Base-by-base conservation (phyloP, 192 early-diverging fungal species). In the Dimargaris cristalligena region DNA sequence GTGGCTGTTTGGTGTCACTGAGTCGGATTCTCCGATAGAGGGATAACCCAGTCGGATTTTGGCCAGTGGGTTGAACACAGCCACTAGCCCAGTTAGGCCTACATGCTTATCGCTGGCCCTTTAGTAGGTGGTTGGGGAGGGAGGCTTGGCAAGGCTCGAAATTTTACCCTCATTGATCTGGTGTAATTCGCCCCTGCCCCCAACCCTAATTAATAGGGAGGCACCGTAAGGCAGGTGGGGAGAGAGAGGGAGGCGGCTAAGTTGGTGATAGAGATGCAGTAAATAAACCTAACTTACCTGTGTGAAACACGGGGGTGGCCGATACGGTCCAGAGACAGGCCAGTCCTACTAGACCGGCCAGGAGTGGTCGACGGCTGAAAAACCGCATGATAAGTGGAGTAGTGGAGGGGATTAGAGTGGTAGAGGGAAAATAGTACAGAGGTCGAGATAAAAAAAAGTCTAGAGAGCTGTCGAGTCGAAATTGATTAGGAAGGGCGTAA, bases 251-350 rank as follows among this genome's bases (percentile, higher is more conserved):
- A 50, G 48, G 48, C 26, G n/a, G 23, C 30, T 2, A 25, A 16
- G 50, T 9, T 16, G 23, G 2, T 26, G 13, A 11, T 14, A 25
- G 26, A 14, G 23, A 23, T 52, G 30, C 50, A 1, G 6, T 14
- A 52, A 2, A 26, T 52, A 30, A 23, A 29, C 26, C 48, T 22
- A 29, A 52, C 50, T 26, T 52, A 52, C 50, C 26, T 52, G 14
- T 52, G 30, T 52, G 50, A 26, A 52, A 52, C 2, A 52, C 50
- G 50, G 50, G 50, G 14, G 50, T 52, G 50, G 50, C 50, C 22
- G 23, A 11, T 3, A 52, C 50, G 23, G 30, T 52, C 22, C 23
- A 2, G 2, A 52, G 50, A 16, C 20, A 18, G 23, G 25, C 50
- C 30, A 52, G 50, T 6, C 20, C 20, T 18, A 25, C 46, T 47